Base-by-base conservation (phyloP, 2,329 filamentous ascomycete genomes). In the Botrytis medusae region DNA sequence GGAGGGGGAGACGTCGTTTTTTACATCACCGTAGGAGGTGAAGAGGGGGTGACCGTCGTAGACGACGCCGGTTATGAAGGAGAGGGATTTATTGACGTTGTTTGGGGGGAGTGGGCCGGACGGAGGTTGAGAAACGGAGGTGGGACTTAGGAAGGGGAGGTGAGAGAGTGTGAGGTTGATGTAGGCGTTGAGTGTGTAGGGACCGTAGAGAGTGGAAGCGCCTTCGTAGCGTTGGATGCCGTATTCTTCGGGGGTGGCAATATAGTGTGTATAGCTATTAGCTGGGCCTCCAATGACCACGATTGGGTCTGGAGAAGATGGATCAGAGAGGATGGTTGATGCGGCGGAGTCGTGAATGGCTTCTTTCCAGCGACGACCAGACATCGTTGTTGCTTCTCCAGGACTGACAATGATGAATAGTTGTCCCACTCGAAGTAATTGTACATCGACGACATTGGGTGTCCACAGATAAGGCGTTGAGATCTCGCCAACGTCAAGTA, bases 381-480 rank as follows among this genome's bases (percentile, higher is more conserved):
- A 89, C 95, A 98, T 98, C 7, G 95, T 98, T 0, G 93, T 96
- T 1, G 93, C 94, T 82, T 98, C 95, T 44, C 94, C 94, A 0
- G 95, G 92, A 46, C 92, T 92, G 42, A 97, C 89, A 75, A 98
- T 90, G 75, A 98, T 91, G 73, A 97, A 85, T 10, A 98, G 83
- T 79, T 96, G 93, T 0, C 95, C 95, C 0, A 95, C 92, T 20
- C 95, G 92, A 22, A 98, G 86, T 44, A 92, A 86, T 80, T 98
- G 95, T 16, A 98, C 87, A 80, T 98, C 94, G 63, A 97, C 94
- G 64, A 98, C 90, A 77, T 98, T 98, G 0, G 95, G 93, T 0
- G 92, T 91, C 95, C 95, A 98, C 10, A 89, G 85, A 82, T 98
- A 98, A 0, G 95, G 95, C 16, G 83, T 83, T 5, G 85, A 84